Conservation (phyloP, 768 basidiomycete genomes). For the Amanita rubescens region DNA sequence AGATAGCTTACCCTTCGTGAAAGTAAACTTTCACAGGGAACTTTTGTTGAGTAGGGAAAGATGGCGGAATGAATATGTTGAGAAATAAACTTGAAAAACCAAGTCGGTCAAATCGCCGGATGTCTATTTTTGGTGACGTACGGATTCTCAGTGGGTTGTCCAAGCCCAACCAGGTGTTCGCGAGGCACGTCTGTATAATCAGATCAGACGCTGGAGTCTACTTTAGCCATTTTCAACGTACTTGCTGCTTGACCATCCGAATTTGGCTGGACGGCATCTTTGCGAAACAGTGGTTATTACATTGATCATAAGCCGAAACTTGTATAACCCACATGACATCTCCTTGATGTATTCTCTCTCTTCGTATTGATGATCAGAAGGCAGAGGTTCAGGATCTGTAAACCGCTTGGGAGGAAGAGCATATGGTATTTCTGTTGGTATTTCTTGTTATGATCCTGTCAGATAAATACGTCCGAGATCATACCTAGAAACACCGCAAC, state of each 20-base stretch:
- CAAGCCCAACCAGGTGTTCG: no score
- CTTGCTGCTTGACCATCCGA: conserved; percentile 61
- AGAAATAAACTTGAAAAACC: conserved; percentile 46
- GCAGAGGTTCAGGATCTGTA: conserved; percentile 51
- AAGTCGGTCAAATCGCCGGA: not conserved
- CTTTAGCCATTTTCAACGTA: conserved; percentile 12
- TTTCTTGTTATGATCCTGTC: conserved; percentile 23
- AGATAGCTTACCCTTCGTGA: conserved; percentile 59
- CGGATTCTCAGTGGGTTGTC: conserved; percentile 67
- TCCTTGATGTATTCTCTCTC: no score
- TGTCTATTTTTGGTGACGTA: conserved; percentile 24
- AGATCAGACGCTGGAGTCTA: conserved; percentile 18
- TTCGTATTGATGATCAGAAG: conserved; percentile 47
- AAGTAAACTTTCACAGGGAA: conserved; percentile 71
- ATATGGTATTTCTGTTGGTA: no score
- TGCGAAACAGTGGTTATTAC: not conserved
- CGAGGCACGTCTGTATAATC: no score
- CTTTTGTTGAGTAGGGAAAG: conserved; percentile 30
- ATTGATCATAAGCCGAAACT: not conserved
- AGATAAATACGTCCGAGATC: not conserved
- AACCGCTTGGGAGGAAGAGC: no score
- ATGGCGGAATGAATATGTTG: conserved; percentile 57
- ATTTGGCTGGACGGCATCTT: conserved; percentile 54
- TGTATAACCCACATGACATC: conserved; percentile 43
- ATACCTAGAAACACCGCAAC: no score